Conservation (phyloP, 169 alveolate genomes). For the Plasmodium inui region DNA sequence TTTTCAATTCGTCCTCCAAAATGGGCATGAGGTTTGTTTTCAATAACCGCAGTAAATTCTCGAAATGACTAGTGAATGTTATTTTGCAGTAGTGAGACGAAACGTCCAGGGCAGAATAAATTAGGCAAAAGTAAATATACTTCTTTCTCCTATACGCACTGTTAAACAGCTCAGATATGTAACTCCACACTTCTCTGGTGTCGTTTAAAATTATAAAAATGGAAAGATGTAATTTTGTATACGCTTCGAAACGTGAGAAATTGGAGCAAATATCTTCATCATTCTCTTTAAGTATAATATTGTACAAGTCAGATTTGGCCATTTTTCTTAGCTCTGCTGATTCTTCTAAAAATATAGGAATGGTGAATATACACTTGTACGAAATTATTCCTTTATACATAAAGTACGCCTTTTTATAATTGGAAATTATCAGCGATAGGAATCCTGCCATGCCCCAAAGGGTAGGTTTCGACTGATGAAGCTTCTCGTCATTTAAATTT, state of each 20-base stretch:
- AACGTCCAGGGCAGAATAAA: slow-evolving; percentile 40
- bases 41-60: slow-evolving; percentile 1
- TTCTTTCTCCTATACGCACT: slow-evolving; percentile 51
- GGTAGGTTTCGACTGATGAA: slow-evolving; percentile 35
- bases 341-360: slow-evolving; percentile 31
- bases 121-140: slow-evolving; percentile 36
- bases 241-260: slow-evolving; percentile 46
- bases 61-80: slow-evolving; percentile 13
- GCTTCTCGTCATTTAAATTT: slow-evolving; percentile 35
- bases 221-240: slow-evolving; percentile 47
- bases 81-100: slow-evolving; percentile 42
- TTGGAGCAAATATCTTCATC: slow-evolving; percentile 30
- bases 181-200: slow-evolving; percentile 65
- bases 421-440: slow-evolving; percentile 38
- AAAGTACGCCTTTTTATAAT: slow-evolving; percentile 64
- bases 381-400: slow-evolving; percentile 60
- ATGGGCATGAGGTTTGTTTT: slow-evolving; percentile 30
- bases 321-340: not conserved
- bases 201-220: slow-evolving; percentile 56
- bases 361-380: slow-evolving; percentile 33
- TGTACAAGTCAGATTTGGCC: slow-evolving; percentile 5
- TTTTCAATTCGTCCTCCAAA: slow-evolving; percentile 46
- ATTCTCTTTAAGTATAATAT: slow-evolving; percentile 39
- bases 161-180: slow-evolving; percentile 43
- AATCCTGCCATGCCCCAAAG: slow-evolving; percentile 58